Percentiles rank a stretch among this genome's conserved stretches.
phyloP scores from a whole-genome alignment of 768 basidiomycete genomes.

The Symmetrospora coprosmae region DNA sequence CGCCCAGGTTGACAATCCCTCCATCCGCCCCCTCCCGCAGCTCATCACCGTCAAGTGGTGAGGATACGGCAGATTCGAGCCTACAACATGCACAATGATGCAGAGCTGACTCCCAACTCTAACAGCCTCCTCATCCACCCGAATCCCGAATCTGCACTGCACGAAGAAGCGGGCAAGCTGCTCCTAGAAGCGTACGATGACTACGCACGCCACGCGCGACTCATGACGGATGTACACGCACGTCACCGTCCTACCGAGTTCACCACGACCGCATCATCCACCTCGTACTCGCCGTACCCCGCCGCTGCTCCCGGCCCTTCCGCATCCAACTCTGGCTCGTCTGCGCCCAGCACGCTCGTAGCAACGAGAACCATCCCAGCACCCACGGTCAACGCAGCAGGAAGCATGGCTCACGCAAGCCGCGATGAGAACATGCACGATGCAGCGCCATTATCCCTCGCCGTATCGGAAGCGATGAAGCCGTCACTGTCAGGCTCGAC shows the following conservation, averaged over 20 bases:
- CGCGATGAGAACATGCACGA: not conserved
- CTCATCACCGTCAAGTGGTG: constrained; percentile 25
- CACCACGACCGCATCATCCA: constrained; percentile 2
- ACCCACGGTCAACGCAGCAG: not conserved
- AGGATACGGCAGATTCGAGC: not conserved
- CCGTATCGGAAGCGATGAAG: no score
- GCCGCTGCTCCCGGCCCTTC: not conserved
- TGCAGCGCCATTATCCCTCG: no score
- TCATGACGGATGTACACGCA: constrained; percentile 84
- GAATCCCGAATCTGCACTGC: constrained; percentile 87
- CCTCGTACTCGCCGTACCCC: not conserved
- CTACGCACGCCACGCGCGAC: constrained; percentile 69
- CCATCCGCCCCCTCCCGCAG: not conserved
- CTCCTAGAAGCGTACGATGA: constrained; percentile 68
- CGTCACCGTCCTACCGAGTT: constrained; percentile 19
- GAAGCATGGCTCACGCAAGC: not conserved
- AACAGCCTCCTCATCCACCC: constrained; percentile 88
- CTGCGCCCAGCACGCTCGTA: not conserved
- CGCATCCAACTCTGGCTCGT: not conserved
- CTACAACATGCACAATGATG: not conserved
- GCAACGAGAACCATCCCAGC: not conserved
- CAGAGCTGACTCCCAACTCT: no score
- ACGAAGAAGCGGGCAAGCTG: constrained; percentile 89
- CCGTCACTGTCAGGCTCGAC: not conserved
- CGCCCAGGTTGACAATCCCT: not conserved